These are phyloP conservation scores for Citrus trifoliata DNA, from an alignment of 345 rosid genomes.

Conservation along the genomic window DNA sequence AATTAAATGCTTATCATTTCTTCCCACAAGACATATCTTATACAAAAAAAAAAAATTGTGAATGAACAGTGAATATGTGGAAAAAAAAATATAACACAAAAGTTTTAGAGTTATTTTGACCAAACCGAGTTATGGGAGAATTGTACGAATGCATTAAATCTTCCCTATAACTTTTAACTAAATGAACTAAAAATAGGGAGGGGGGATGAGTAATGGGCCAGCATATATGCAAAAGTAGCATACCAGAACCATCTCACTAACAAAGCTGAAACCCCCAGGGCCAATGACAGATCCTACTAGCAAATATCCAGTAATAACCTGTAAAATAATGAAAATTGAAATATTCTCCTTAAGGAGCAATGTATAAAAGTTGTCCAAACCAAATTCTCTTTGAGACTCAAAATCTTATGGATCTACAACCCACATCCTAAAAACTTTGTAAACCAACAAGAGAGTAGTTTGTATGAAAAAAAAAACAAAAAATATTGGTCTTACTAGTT, in stretches of 20 bases:
- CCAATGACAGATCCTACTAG: constrained; percentile 59
- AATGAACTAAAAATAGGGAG: neutral
- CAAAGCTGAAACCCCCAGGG: constrained; percentile 59
- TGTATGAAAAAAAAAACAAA: constrained; percentile 13
- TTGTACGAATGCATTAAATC: neutral
- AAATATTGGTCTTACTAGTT: constrained; percentile 57
- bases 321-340: constrained; percentile 13
- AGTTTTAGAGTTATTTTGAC: neutral
- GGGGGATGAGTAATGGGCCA: neutral
- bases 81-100: neutral
- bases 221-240: constrained; percentile 12
- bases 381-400: neutral
- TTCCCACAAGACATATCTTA: neutral
- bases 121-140: neutral
- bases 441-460: constrained; percentile 14
- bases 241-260: constrained; percentile 67
- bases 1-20: neutral
- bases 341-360: neutral
- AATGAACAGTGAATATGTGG: neutral
- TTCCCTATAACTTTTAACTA: neutral
- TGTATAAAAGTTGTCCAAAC: constrained; percentile 4
- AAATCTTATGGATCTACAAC: constrained; percentile 3
- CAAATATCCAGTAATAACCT: constrained; percentile 61
- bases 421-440: neutral
- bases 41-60: neutral